Evolutionary conservation across 495 filamentous ascomycete species (phyloP), one percentile per base, ranked within the genome.

Genomic region (Penicillium lividum): DNA sequence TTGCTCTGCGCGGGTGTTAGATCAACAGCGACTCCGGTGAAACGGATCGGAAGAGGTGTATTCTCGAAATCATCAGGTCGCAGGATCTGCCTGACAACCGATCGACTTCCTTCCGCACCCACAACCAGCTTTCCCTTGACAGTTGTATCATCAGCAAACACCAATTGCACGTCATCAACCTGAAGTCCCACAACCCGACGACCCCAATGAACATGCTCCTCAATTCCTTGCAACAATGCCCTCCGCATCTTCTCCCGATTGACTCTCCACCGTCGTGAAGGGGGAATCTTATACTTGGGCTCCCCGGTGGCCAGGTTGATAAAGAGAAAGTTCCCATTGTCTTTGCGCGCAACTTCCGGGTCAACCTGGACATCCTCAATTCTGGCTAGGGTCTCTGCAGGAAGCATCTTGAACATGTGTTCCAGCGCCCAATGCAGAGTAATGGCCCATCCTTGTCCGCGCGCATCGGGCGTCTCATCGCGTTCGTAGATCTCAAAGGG

Each of bases 401-500:
- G 81, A 16, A 86, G 69, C 44, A 85, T 67, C 22, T 74, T 56
- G 3, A 72, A 67, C 57, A 86, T 68, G n/a, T 75, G 76, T 5
- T 77, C 65, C 7, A 84, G 68, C 7, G 78, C 78, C 80, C 81
- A 85, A 65, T 86, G 82, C 25, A 86, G 71, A 0, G 84, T 85
- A 33, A 87, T 76, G 16, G 79, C 83, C 83, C 82, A 87, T 15
- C 84, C 84, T 51, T 77, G 75, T 5, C 67, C 70, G 9, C 84
- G 76, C 18, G 72, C 64, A 15, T 64, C 55, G 33, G 73, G 67
- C 28, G 59, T 60, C 4, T 65, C 56, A 66, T 86, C 84, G 15
- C 81, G 75, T 56, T 87, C 84, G 63, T 77, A 86, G 6, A 86
- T 75, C 15, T 72, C 57, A 61, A 82, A 83, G 7, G 79, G 67